Evolutionary conservation across 371 early-diverging fungal species (phyloP).

Genomic region (Conidiobolus incongruus): DNA sequence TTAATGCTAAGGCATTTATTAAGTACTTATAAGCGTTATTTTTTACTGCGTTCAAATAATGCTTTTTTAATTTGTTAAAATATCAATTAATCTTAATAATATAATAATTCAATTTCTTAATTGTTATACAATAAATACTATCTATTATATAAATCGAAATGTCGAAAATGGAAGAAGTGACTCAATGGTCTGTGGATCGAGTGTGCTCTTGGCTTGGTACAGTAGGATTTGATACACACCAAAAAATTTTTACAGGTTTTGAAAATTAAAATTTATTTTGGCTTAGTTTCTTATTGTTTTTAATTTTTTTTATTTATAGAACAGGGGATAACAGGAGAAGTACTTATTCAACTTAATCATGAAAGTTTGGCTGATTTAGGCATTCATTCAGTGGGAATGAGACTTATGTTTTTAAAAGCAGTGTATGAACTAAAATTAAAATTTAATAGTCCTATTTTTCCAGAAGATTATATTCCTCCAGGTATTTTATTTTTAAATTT

Average conservation of each 20-base stretch:
- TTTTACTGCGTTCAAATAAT: too few relatives aligned
- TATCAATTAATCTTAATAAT: too few relatives aligned
- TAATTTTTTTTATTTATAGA: slow-evolving; percentile 1
- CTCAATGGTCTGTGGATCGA: background rate
- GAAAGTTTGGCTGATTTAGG: background rate
- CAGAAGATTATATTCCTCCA: slow-evolving; percentile 69
- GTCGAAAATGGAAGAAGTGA: slow-evolving; percentile 4
- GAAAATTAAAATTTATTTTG: background rate
- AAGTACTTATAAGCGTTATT: too few relatives aligned
- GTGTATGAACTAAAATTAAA: slow-evolving; percentile 5
- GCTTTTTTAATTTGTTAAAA: too few relatives aligned
- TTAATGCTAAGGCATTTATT: too few relatives aligned
- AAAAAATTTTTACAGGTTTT: background rate
- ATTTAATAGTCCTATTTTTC: slow-evolving; percentile 55
- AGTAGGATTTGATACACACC: background rate
- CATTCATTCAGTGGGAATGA: slow-evolving; percentile 1
- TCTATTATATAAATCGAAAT: too few relatives aligned
- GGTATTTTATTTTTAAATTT: slow-evolving; percentile 17
- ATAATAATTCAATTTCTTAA: too few relatives aligned
- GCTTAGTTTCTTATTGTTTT: background rate
- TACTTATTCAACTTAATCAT: slow-evolving; percentile 1
- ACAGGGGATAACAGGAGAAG: slow-evolving; percentile 1
- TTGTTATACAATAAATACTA: too few relatives aligned
- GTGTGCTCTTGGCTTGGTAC: slow-evolving; percentile 2
- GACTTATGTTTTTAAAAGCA: slow-evolving; percentile 1